These are phyloP conservation scores for Periconia macrospinosa DNA, from an alignment of 2,329 filamentous ascomycete genomes.

Conservation along the genomic window DNA sequence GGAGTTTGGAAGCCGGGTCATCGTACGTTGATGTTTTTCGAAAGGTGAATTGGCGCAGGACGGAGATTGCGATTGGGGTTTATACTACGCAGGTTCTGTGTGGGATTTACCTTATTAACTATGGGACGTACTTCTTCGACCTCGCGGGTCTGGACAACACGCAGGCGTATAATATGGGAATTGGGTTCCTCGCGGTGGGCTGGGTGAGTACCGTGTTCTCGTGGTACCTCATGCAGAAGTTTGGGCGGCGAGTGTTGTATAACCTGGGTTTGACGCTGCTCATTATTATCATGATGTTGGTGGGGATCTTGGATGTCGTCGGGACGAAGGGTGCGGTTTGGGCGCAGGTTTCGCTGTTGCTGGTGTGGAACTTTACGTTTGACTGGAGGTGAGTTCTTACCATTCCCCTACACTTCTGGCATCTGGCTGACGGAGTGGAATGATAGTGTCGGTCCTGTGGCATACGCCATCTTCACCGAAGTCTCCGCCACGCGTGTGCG, in stretches of 20 bases:
- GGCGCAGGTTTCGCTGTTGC: slow-evolving; percentile 44
- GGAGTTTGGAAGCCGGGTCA: slow-evolving; percentile 58
- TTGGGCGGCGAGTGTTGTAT: slow-evolving; percentile 74
- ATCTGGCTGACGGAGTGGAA: too few relatives aligned
- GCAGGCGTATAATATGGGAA: slow-evolving; percentile 44
- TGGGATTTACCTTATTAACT: slow-evolving; percentile 47
- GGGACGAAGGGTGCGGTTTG: slow-evolving; percentile 41
- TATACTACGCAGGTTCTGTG: slow-evolving; percentile 49
- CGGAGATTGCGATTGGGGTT: slow-evolving; percentile 63
- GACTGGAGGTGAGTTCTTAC: slow-evolving; percentile 51
- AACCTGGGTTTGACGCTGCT: slow-evolving; percentile 58
- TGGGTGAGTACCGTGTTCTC: slow-evolving; percentile 77
- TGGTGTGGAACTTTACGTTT: slow-evolving; percentile 65
- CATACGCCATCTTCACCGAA: slow-evolving; percentile 83
- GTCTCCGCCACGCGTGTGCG: slow-evolving; percentile 77
- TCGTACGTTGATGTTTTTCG: slow-evolving; percentile 80
- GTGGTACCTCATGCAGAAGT: slow-evolving; percentile 76
- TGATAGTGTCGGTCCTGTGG: slow-evolving; percentile 76
- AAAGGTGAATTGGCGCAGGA: slow-evolving; percentile 68
- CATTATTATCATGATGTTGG: slow-evolving; percentile 70
- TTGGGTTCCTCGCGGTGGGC: slow-evolving; percentile 62
- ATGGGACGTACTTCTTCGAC: slow-evolving; percentile 48
- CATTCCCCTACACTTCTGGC: not conserved
- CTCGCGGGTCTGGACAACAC: slow-evolving; percentile 43
- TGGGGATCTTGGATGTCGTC: slow-evolving; percentile 74